These are phyloP conservation scores for Exophiala sideris DNA, from an alignment of 2,329 filamentous ascomycete species.

Conservation along the genomic window DNA sequence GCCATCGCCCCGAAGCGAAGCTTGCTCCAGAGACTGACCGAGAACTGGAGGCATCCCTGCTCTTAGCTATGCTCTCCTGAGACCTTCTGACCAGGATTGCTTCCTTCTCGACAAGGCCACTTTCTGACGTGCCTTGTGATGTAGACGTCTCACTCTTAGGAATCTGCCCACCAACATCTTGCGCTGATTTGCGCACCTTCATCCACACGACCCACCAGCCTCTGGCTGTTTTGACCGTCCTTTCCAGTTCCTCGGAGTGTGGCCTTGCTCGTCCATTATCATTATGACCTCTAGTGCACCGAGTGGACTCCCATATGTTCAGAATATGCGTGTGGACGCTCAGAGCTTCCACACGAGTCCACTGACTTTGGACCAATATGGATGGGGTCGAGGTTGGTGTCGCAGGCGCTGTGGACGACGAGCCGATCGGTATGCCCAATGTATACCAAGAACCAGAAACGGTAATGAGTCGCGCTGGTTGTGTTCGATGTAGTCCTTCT, in stretches of 20 bases:
- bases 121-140: background rate
- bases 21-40: constrained; percentile 31
- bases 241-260: constrained; percentile 51
- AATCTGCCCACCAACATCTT: background rate
- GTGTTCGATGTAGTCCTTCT: constrained; percentile 21
- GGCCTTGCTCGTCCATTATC: constrained; percentile 15
- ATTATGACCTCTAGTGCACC: constrained; percentile 22
- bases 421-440: constrained; percentile 26
- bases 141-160: too few species aligned
- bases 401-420: constrained; percentile 9
- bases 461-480: constrained; percentile 12
- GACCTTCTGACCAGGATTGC: constrained; percentile 47
- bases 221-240: constrained; percentile 61
- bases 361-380: constrained; percentile 19
- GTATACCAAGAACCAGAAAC: constrained; percentile 29
- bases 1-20: constrained; percentile 27
- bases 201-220: constrained; percentile 69
- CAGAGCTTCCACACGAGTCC: constrained; percentile 54
- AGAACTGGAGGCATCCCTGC: constrained; percentile 33
- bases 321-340: constrained; percentile 61
- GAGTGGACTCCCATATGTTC: constrained; percentile 53
- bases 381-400: background rate
- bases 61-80: constrained; percentile 34
- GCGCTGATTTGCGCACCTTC: constrained; percentile 32
- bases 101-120: constrained; percentile 32